phyloP scores from a whole-genome alignment of 192 early-diverging fungal species.

The Mortierella antarctica region DNA sequence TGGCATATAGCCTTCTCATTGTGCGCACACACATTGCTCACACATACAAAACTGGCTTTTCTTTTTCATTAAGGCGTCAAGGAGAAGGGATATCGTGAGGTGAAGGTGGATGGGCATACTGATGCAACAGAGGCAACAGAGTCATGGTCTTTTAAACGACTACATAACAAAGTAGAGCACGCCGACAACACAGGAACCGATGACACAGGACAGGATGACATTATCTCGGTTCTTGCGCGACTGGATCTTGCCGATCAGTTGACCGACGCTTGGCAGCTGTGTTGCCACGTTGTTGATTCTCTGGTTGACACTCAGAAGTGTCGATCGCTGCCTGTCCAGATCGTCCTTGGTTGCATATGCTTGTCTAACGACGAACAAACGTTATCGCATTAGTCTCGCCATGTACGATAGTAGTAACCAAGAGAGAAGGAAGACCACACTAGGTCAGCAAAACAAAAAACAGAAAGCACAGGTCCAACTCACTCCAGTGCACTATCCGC shows the following conservation, averaged over 20 bases:
- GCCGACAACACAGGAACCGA: slow-evolving; percentile 66
- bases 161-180: slow-evolving; percentile 48
- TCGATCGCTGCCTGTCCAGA: slow-evolving; percentile 69
- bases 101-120: no score
- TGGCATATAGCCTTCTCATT: no score
- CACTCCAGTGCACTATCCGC: slow-evolving; percentile 85
- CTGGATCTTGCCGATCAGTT: slow-evolving; percentile 75
- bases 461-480: slow-evolving; percentile 11
- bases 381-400: not conserved
- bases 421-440: not conserved
- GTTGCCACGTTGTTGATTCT: slow-evolving; percentile 65
- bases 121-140: no score
- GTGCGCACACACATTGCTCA: no score
- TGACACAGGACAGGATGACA: slow-evolving; percentile 77
- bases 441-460: not conserved
- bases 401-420: not conserved
- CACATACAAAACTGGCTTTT: no score
- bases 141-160: not conserved
- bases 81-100: no score
- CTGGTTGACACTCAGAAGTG: slow-evolving; percentile 63
- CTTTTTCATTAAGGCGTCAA: no score
- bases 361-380: slow-evolving; percentile 64
- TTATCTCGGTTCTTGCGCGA: slow-evolving; percentile 74
- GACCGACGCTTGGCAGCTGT: slow-evolving; percentile 77
- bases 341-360: slow-evolving; percentile 77